Evolutionary conservation across 1,284 basidiomycete genomes (phyloP).

Genomic region (Microbotryomycetes sp.): DNA sequence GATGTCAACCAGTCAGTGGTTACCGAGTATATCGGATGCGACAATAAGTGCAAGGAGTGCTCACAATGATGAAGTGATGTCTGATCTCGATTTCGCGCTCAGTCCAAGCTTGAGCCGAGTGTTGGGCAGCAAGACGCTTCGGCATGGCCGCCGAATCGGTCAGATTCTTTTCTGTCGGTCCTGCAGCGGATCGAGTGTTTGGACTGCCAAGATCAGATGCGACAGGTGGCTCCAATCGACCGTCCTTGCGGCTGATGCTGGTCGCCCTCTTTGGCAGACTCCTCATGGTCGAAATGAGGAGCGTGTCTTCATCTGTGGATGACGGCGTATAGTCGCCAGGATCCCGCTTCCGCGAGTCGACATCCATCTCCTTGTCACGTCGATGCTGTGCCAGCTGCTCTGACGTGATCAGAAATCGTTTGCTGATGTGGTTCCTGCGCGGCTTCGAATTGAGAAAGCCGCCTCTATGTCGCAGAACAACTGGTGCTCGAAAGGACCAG

Average conservation of each 20-base stretch:
- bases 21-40: too few species aligned
- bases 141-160: too few species aligned
- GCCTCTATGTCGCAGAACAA: conserved; percentile 10
- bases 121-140: background rate
- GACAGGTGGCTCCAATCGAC: too few species aligned
- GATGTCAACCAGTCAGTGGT: background rate
- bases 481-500: conserved; percentile 23
- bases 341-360: background rate
- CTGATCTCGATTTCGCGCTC: conserved; percentile 1
- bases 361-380: background rate
- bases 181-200: background rate
- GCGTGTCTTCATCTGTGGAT: conserved; percentile 2
- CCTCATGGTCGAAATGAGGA: background rate
- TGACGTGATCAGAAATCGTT: background rate
- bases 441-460: conserved; percentile 6
- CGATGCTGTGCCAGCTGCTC: background rate
- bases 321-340: conserved; percentile 1
- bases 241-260: background rate
- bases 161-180: background rate
- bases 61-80: conserved; percentile 20
- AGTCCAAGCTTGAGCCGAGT: conserved; percentile 8
- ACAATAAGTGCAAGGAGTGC: background rate
- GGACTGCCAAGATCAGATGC: background rate
- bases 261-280: background rate
- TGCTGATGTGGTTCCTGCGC: background rate